Evolutionary conservation across 164 flowering plant genomes (phyloP).

Genomic region (Cinnamomum micranthum): DNA sequence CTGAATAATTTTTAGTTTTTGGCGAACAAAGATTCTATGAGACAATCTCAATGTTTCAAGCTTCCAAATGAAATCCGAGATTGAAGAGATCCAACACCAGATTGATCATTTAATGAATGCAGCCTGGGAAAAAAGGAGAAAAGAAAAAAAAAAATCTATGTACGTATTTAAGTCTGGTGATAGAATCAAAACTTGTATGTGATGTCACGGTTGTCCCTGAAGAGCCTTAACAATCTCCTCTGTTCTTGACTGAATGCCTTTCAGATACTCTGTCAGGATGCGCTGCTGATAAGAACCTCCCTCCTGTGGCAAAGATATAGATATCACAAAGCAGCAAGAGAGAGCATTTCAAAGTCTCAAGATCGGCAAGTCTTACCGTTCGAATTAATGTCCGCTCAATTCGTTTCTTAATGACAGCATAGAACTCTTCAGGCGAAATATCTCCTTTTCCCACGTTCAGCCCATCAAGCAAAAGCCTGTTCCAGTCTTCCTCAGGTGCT

Average conservation of each 20-base stretch:
- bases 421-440: constrained; percentile 56
- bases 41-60: neutral
- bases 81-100: neutral
- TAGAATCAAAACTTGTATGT: neutral
- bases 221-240: constrained; percentile 62
- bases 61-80: neutral
- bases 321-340: neutral
- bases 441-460: constrained; percentile 72
- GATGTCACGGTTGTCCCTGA: constrained; percentile 25
- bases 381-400: constrained; percentile 70
- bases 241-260: constrained; percentile 76
- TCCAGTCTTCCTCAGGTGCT: constrained; percentile 90
- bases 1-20: too few species aligned
- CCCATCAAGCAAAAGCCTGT: constrained; percentile 59
- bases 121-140: neutral
- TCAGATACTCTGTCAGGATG: constrained; percentile 62
- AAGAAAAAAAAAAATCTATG: too few species aligned
- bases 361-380: constrained; percentile 41
- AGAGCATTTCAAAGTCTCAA: neutral
- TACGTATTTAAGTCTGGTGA: too few species aligned
- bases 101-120: neutral
- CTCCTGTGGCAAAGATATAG: constrained; percentile 40
- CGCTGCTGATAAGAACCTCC: constrained; percentile 93
- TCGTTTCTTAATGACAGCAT: constrained; percentile 71
- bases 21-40: neutral